Evolutionary conservation across 2,329 filamentous ascomycete genomes (phyloP).

Genomic region (Emericellopsis atlantica): DNA sequence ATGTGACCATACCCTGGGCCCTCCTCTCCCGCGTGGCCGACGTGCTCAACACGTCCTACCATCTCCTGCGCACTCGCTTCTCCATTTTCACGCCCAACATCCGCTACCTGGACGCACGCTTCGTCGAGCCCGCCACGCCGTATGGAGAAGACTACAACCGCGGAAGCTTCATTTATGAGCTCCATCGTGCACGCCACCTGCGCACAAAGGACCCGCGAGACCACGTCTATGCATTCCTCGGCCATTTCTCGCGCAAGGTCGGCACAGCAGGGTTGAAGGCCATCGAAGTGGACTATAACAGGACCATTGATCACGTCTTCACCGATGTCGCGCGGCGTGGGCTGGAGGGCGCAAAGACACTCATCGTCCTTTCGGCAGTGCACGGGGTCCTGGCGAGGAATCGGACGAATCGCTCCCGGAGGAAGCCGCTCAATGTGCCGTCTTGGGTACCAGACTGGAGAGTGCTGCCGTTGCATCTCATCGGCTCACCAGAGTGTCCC

Average conservation of each 20-base stretch:
- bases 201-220: slow-evolving; percentile 18
- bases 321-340: slow-evolving; percentile 17
- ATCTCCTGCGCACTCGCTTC: slow-evolving; percentile 16
- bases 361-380: slow-evolving; percentile 16
- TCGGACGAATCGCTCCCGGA: slow-evolving; percentile 1
- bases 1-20: slow-evolving; percentile 17
- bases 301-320: slow-evolving; percentile 16
- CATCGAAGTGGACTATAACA: slow-evolving; percentile 15
- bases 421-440: slow-evolving; percentile 9
- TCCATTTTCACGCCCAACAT: slow-evolving; percentile 18
- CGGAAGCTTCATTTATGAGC: slow-evolving; percentile 20
- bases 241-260: slow-evolving; percentile 16
- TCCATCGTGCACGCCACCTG: slow-evolving; percentile 19
- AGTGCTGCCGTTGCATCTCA: slow-evolving; percentile 15
- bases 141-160: slow-evolving; percentile 16
- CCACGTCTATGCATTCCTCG: slow-evolving; percentile 21
- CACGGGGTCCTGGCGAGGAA: slow-evolving; percentile 8
- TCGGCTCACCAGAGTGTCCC: slow-evolving; percentile 16
- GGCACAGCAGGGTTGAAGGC: slow-evolving; percentile 10
- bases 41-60: slow-evolving; percentile 18
- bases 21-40: slow-evolving; percentile 15
- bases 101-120: slow-evolving; percentile 16
- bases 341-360: slow-evolving; percentile 11
- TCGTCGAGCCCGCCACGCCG: slow-evolving; percentile 15
- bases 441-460: slow-evolving; percentile 26